These are phyloP conservation scores for Carnegiea gigantea DNA, from an alignment of 179 eudicot species.

Conservation along the genomic window DNA sequence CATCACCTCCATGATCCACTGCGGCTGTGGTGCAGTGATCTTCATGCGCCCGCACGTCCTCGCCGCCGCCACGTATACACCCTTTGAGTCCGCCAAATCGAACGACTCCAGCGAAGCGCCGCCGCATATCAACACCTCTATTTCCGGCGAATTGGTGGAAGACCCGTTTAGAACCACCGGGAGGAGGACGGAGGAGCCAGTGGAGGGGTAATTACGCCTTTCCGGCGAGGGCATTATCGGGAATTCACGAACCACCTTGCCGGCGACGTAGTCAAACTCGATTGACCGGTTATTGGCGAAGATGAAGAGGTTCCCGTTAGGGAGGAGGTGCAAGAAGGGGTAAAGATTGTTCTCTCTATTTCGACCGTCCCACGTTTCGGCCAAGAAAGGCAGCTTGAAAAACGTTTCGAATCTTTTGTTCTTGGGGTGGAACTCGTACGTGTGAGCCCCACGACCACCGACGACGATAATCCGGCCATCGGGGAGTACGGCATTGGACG, in stretches of 20 bases:
- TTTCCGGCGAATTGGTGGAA: constrained; percentile 9
- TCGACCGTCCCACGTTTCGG: constrained; percentile 48
- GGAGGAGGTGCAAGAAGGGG: constrained; percentile 74
- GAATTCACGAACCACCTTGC: constrained; percentile 38
- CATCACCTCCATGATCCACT: constrained; percentile 70
- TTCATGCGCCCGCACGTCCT: constrained; percentile 55
- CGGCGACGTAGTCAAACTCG: constrained; percentile 35
- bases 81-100: constrained; percentile 24
- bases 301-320: constrained; percentile 59
- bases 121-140: constrained; percentile 74
- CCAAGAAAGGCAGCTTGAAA: constrained; percentile 39
- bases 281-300: constrained; percentile 73
- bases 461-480: constrained; percentile 64
- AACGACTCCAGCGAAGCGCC: constrained; percentile 55
- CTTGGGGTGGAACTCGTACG: constrained; percentile 71
- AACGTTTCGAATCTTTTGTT: neutral
- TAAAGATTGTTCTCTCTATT: constrained; percentile 78
- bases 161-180: constrained; percentile 34
- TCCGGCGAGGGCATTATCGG: constrained; percentile 57
- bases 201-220: constrained; percentile 57
- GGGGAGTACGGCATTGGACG: constrained; percentile 63
- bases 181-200: constrained; percentile 69
- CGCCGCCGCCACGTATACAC: constrained; percentile 43
- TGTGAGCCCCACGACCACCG: constrained; percentile 63
- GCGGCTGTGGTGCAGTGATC: constrained; percentile 46